These are phyloP conservation scores for Trifolium subterraneum DNA, from an alignment of 306 rosid species.

Conservation along the genomic window DNA sequence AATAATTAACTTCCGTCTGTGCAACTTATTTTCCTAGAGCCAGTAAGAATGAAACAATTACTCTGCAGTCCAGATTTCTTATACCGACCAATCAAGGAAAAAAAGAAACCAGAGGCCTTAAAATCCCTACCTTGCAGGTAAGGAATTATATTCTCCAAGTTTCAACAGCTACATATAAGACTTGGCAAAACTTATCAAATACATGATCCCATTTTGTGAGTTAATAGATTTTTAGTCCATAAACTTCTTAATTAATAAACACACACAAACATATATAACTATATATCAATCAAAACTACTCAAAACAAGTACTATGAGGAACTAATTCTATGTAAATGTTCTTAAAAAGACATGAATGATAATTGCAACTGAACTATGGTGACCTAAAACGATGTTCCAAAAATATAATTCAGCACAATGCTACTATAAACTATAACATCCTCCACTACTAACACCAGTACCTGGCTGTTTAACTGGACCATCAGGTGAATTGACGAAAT, in stretches of 20 bases:
- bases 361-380: slow-evolving; percentile 10
- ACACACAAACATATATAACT: slow-evolving; percentile 6
- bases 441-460: slow-evolving; percentile 30
- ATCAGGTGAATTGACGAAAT: slow-evolving; percentile 76
- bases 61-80: not conserved
- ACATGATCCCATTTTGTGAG: not conserved
- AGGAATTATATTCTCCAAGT: slow-evolving; percentile 20
- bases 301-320: slow-evolving; percentile 17
- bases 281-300: slow-evolving; percentile 1
- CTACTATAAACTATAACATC: slow-evolving; percentile 7
- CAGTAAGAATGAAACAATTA: slow-evolving; percentile 13
- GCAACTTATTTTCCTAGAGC: slow-evolving; percentile 1
- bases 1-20: not conserved
- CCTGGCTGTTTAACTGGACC: slow-evolving; percentile 76
- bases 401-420: slow-evolving; percentile 28
- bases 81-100: not conserved
- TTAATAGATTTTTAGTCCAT: not conserved
- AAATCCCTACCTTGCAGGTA: not conserved
- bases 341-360: slow-evolving; percentile 2
- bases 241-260: slow-evolving; percentile 16
- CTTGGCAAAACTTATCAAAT: not conserved
- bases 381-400: slow-evolving; percentile 13
- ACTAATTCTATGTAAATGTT: slow-evolving; percentile 2
- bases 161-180: slow-evolving; percentile 16
- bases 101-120: not conserved